Evolutionary conservation across 169 alveolate genomes (phyloP).

Genomic region (Plasmodium falciparum): DNA sequence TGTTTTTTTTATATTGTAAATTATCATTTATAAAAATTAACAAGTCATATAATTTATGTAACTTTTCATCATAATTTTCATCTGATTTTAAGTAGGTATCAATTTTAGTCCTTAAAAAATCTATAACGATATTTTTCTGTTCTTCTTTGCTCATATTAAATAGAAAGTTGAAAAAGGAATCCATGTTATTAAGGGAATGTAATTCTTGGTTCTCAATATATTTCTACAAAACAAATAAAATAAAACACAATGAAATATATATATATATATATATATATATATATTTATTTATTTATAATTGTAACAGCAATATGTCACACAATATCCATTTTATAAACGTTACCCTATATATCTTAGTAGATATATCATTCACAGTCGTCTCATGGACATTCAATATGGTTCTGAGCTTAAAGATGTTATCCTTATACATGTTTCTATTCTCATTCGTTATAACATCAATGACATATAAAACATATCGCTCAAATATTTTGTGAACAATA

Average conservation of each 20-base stretch:
- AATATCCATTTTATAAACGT: not conserved
- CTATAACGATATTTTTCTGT: conserved; percentile 50
- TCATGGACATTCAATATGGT: conserved; percentile 23
- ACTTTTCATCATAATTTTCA: conserved; percentile 33
- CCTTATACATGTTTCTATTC: conserved; percentile 29
- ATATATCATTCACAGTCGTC: conserved; percentile 8
- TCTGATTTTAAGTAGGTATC: conserved; percentile 15
- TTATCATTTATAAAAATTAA: conserved; percentile 44
- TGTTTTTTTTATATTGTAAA: conserved; percentile 25
- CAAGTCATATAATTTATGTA: conserved; percentile 38
- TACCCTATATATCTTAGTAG: conserved; percentile 61
- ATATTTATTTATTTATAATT: not conserved
- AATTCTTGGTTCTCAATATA: conserved; percentile 45
- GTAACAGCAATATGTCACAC: not conserved
- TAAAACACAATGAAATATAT: not conserved
- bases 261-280: conserved; percentile 16
- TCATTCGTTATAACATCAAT: conserved; percentile 46
- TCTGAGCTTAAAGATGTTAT: conserved; percentile 23
- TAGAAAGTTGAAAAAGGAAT: conserved; percentile 43
- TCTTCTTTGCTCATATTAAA: conserved; percentile 41
- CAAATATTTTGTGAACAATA: conserved; percentile 30
- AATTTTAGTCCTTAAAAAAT: conserved; percentile 9
- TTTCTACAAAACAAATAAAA: conserved; percentile 10
- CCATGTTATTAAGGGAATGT: conserved; percentile 49
- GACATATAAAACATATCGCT: conserved; percentile 62